phyloP scores from a whole-genome alignment of 108 stramenopile genomes.

The Nannochloropsis oceanica region DNA sequence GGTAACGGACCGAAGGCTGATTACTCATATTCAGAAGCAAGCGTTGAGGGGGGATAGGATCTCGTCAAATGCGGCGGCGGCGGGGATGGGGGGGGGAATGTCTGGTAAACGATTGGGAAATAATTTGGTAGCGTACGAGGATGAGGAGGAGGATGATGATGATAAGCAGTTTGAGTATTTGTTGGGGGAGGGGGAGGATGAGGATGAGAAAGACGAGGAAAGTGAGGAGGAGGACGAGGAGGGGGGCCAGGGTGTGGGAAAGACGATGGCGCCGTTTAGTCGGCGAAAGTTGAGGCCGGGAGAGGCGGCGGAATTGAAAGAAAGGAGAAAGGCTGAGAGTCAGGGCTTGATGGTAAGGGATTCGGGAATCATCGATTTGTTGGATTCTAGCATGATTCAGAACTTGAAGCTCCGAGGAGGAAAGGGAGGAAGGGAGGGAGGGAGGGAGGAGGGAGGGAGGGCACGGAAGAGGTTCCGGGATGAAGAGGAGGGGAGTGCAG shows the following conservation, averaged over 20 bases:
- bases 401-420: slow-evolving; percentile 30
- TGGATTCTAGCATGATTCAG: slow-evolving; percentile 51
- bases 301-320: background rate
- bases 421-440: background rate
- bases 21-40: slow-evolving; percentile 70
- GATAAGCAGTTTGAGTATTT: background rate
- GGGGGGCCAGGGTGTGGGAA: background rate
- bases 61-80: slow-evolving; percentile 1
- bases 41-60: slow-evolving; percentile 36
- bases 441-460: background rate
- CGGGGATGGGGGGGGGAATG: background rate
- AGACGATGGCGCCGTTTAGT: background rate
- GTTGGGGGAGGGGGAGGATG: background rate
- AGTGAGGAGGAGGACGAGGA: background rate
- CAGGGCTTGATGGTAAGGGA: background rate
- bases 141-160: background rate
- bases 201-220: background rate
- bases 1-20: slow-evolving; percentile 54
- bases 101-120: background rate
- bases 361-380: slow-evolving; percentile 58
- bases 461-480: background rate
- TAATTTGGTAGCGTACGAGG: background rate
- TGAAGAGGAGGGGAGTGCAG: slow-evolving; percentile 12
- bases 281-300: background rate
- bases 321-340: background rate